Evolutionary conservation across 345 rosid species (phyloP).

Genomic region (Adansonia digitata): DNA sequence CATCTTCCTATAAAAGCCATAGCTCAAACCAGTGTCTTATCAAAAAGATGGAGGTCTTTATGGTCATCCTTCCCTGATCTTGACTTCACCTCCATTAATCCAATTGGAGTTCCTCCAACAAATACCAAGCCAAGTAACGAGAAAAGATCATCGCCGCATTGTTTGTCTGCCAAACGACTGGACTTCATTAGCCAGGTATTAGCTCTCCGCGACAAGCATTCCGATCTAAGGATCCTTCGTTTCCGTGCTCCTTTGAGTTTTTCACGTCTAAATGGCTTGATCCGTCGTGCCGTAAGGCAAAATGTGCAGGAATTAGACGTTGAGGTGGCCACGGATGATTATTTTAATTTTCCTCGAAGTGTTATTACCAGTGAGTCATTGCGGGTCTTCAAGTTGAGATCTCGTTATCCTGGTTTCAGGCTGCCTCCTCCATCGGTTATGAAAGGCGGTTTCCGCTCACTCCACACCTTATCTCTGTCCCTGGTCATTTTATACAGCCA

Average conservation of each 20-base stretch:
- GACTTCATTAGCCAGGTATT: slow-evolving; percentile 44
- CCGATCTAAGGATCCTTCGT: slow-evolving; percentile 55
- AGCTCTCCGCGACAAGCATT: slow-evolving; percentile 41
- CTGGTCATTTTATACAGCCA: slow-evolving; percentile 43
- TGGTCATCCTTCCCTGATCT: slow-evolving; percentile 87
- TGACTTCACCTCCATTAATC: slow-evolving; percentile 57
- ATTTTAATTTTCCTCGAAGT: slow-evolving; percentile 71
- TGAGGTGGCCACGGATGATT: slow-evolving; percentile 68
- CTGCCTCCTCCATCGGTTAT: slow-evolving; percentile 55
- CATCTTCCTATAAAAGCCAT: slow-evolving; percentile 55
- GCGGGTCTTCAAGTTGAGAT: slow-evolving; percentile 48
- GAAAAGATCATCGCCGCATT: slow-evolving; percentile 4
- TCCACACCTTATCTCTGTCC: slow-evolving; percentile 47
- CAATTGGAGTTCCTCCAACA: background rate
- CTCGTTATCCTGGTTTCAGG: slow-evolving; percentile 63
- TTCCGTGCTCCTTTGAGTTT: slow-evolving; percentile 54
- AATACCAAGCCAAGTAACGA: background rate
- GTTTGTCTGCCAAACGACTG: slow-evolving; percentile 7
- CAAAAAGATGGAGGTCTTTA: slow-evolving; percentile 62
- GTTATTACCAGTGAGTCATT: slow-evolving; percentile 47
- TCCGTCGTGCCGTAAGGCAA: slow-evolving; percentile 63
- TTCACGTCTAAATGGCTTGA: slow-evolving; percentile 52
- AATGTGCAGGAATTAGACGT: slow-evolving; percentile 67
- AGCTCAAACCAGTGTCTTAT: slow-evolving; percentile 52
- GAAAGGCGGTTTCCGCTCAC: slow-evolving; percentile 50